These are phyloP conservation scores for Hypoxylon sp. DNA, from an alignment of 2,329 filamentous ascomycete genomes.

Conservation along the genomic window DNA sequence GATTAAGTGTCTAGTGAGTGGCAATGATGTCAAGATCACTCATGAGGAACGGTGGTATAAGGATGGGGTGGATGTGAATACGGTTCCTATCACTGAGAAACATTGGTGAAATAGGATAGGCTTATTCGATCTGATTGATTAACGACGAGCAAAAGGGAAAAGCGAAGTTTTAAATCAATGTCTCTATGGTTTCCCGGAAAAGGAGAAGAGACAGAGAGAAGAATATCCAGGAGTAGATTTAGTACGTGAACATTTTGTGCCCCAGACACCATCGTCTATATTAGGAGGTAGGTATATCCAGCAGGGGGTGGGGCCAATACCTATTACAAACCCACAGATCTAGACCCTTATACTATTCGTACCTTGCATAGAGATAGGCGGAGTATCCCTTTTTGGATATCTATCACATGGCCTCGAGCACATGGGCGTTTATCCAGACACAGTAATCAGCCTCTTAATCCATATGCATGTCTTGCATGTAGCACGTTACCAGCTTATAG, in stretches of 20 bases:
- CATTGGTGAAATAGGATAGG: conserved; percentile 68
- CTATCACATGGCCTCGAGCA: conserved; percentile 21
- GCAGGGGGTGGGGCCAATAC: background rate
- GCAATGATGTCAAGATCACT: conserved; percentile 74
- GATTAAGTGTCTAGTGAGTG: conserved; percentile 64
- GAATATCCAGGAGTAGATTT: no score
- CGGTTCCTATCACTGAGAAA: conserved; percentile 72
- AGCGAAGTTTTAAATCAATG: background rate
- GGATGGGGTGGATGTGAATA: conserved; percentile 75
- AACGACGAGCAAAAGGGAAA: background rate
- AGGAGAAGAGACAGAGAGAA: no score
- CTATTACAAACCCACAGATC: background rate
- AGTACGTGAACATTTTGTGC: no score
- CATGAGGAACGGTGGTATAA: conserved; percentile 76
- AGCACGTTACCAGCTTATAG: background rate
- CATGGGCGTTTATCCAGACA: conserved; percentile 12
- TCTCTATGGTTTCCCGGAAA: no score
- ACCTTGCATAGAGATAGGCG: background rate
- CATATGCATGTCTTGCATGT: conserved; percentile 15
- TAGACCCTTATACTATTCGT: background rate
- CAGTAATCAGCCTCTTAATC: background rate
- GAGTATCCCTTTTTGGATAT: background rate
- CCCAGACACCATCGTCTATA: no score
- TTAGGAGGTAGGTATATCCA: background rate
- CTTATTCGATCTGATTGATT: no score